Evolutionary conservation across 352 stramenopile species (phyloP).

Genomic region (Phytophthora citrophthora): DNA sequence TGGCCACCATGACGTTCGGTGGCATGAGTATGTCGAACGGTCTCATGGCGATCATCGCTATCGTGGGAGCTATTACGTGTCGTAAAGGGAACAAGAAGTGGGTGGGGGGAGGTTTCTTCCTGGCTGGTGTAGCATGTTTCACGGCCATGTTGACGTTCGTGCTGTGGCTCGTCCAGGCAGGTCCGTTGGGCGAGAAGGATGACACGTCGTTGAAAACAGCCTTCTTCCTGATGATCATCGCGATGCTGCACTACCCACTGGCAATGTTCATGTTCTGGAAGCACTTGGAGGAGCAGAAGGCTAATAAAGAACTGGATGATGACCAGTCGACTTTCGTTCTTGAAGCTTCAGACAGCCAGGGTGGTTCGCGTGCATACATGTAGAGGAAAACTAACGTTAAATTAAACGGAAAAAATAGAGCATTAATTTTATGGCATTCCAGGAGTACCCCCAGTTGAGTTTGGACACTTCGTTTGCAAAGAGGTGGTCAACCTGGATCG

Average conservation of each 20-base stretch:
- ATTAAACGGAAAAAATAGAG: too few species aligned
- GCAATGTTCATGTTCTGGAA: slow-evolving; percentile 40
- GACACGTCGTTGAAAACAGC: slow-evolving; percentile 51
- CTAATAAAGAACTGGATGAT: not conserved
- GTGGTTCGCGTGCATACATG: slow-evolving; percentile 24
- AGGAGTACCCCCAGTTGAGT: too few species aligned
- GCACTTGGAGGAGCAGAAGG: slow-evolving; percentile 19
- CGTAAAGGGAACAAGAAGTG: slow-evolving; percentile 28
- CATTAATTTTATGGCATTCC: too few species aligned
- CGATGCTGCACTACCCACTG: slow-evolving; percentile 61
- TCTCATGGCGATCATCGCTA: slow-evolving; percentile 51
- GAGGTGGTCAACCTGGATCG: too few species aligned
- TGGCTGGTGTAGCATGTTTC: slow-evolving; percentile 13
- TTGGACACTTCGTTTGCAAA: too few species aligned
- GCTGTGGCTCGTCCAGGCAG: slow-evolving; percentile 55
- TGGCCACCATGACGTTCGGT: slow-evolving; percentile 47
- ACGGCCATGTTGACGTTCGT: slow-evolving; percentile 29
- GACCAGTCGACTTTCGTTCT: slow-evolving; percentile 11
- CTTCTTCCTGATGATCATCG: slow-evolving; percentile 68
- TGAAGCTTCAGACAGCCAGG: slow-evolving; percentile 19
- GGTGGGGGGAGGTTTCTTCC: slow-evolving; percentile 24
- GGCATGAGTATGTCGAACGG: slow-evolving; percentile 46
- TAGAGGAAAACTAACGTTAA: not conserved
- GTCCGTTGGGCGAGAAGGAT: slow-evolving; percentile 55
- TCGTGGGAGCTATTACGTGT: slow-evolving; percentile 67